Base-by-base conservation (phyloP, 2,329 filamentous ascomycete species). In the Sporothrix brunneoviolacea region DNA sequence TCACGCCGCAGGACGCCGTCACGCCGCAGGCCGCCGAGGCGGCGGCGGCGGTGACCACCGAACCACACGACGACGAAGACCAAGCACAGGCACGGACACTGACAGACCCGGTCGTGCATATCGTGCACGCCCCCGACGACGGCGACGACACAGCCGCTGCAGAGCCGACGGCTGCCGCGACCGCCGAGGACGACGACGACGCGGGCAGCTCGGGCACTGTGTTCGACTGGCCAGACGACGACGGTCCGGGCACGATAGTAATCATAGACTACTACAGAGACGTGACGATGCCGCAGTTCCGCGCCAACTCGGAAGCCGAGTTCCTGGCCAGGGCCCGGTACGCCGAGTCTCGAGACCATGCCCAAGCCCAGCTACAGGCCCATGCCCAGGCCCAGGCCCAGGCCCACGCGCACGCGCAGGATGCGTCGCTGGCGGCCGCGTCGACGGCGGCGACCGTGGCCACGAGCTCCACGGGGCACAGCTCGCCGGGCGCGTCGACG, bases 261-360 rank as follows among this genome's bases (percentile, higher is more conserved):
- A n/a, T n/a, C n/a, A 32, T 12, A 28, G 19, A 30, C 62, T n/a
- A n/a, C n/a, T n/a, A 69, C 36, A 67, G 70, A 8, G 84, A 88
- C 58, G 79, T 79, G 8, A 86, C 83, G 0, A 70, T 86, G 64
- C 83, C 83, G 8, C 83, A 87, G 58, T 85, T 85, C 60, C 74
- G 80, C 6, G 83, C 82, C n/a, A 77, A 84, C 56, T 70, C 65
- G 28, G 54, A 59, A 1, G 57, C 48, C 15, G 55, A 55, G 32
- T 36, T n/a, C n/a, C n/a, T n/a, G n/a, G n/a, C n/a, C n/a, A n/a
- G n/a, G n/a, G n/a, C n/a, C n/a, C n/a, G n/a, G n/a, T n/a, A n/a
- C n/a, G n/a, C n/a, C n/a, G n/a, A n/a, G n/a, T n/a, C n/a, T n/a
- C n/a, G n/a, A n/a, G n/a, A n/a, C n/a, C n/a, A n/a, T n/a, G n/a